A percentile compares a stretch with the other conserved stretches of the same genome.
Evolutionary conservation across 2,329 filamentous ascomycete species (phyloP).

Genomic region (Diplodia intermedia): DNA sequence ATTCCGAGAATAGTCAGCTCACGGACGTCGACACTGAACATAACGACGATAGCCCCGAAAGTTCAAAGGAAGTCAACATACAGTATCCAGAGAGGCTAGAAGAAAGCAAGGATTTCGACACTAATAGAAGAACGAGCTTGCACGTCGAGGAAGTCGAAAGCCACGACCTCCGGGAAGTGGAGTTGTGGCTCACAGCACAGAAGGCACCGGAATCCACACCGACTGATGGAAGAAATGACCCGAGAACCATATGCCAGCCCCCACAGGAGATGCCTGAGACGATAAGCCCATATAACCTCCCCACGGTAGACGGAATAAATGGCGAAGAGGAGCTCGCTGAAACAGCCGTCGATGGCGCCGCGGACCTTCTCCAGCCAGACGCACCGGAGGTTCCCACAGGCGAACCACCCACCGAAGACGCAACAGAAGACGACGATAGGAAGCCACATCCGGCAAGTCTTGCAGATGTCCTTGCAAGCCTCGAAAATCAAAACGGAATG

Average conservation of each 20-base stretch:
- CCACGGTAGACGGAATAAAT: not conserved
- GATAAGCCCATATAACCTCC: too few species aligned
- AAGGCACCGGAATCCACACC: not conserved
- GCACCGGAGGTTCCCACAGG: not conserved
- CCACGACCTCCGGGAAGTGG: not conserved
- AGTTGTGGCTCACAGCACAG: too few species aligned
- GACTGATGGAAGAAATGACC: not conserved
- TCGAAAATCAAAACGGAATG: not conserved
- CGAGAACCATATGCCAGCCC: too few species aligned
- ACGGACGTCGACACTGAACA: not conserved
- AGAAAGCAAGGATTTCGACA: too few species aligned
- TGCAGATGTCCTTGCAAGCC: not conserved
- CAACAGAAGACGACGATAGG: not conserved
- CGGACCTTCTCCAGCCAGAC: not conserved
- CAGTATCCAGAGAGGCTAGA: too few species aligned
- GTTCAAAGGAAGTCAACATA: too few species aligned
- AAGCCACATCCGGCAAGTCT: not conserved
- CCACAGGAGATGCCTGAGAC: too few species aligned
- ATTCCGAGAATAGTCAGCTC: not conserved
- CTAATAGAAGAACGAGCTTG: too few species aligned
- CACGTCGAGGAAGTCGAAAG: not conserved
- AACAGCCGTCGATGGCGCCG: not conserved
- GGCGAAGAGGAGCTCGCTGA: not conserved
- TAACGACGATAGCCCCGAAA: not conserved
- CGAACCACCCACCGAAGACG: not conserved